phyloP scores from a whole-genome alignment of 805 yeast genomes.

The Suhomyces vadensis region DNA sequence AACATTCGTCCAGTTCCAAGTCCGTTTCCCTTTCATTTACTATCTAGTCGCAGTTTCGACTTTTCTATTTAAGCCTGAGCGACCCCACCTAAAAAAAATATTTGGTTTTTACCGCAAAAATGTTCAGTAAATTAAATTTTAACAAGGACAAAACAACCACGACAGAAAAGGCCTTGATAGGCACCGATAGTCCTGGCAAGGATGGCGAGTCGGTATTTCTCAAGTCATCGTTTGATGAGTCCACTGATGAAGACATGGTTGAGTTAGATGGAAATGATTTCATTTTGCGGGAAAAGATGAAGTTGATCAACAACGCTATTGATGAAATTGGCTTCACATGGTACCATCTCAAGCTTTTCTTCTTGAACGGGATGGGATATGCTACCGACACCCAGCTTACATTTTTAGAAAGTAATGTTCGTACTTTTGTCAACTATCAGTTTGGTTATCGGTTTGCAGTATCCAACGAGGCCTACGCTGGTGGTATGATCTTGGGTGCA shows the following conservation, averaged over 20 bases:
- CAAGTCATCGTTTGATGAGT: constrained; percentile 10
- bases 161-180: background rate
- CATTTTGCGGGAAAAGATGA: constrained; percentile 26
- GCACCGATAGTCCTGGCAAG: constrained; percentile 4
- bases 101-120: background rate
- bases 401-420: constrained; percentile 47
- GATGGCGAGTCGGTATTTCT: constrained; percentile 8
- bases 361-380: constrained; percentile 40
- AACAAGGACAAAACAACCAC: background rate
- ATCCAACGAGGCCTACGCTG: constrained; percentile 33
- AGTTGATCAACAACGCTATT: constrained; percentile 30
- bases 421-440: constrained; percentile 48
- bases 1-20: too few relatives aligned
- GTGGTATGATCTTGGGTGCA: constrained; percentile 54
- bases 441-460: constrained; percentile 46
- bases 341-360: constrained; percentile 37
- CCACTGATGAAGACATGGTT: constrained; percentile 15
- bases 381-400: constrained; percentile 50
- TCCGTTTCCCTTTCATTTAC: too few relatives aligned
- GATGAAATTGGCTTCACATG: constrained; percentile 50
- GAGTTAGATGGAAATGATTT: constrained; percentile 16
- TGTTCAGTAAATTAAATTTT: constrained; percentile 1
- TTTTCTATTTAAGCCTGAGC: background rate
- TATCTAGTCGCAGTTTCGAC: too few relatives aligned
- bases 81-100: background rate